Base-by-base conservation (phyloP, 2,329 filamentous ascomycete genomes). In the Xylaria sp. region DNA sequence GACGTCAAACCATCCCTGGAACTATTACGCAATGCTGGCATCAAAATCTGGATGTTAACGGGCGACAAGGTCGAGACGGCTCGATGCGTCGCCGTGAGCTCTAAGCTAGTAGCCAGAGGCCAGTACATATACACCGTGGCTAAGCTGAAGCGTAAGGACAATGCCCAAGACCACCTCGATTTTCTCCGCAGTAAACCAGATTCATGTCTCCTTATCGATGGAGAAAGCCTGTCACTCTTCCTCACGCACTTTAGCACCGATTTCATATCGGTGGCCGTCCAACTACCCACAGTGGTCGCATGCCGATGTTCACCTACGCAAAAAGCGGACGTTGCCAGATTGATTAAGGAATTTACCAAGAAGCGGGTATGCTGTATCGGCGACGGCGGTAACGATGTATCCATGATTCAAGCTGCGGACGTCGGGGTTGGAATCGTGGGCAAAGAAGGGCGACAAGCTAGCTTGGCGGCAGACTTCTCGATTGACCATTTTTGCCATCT, bases 21-120 rank as follows among this genome's bases (percentile, higher is more conserved):
- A 80, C 88, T 99, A 5, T 88, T 99, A 62, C 93, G 96, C 73
- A 99, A 99, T 76, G 96, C 96, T 0, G 96, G 96, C 31, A 96
- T 99, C 82, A 98, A 98, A 81, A 98, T 99, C 60, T 99, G 96
- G 96, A 99, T 99, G 96, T 85, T 99, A 79, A 99, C 96, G 0
- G 96, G 96, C 56, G 96, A 99, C 85, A 99, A 99, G 82, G 93
- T 99, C 2, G 96, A 99, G 82, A 99, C 96, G 15, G 96, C 96
- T 18, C 91, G 96, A 44, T 99, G 96, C 81, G 95, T 99, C 13
- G 97, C 96, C 1, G 92, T 99, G 52, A 97, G 92, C 77, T 94
- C 95, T 37, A 98, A 98, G 80, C 87, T 99, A 7, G 96, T 99
- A 15, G 92, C 94, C 3, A 87, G 96, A 70, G 95, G 95, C 1